These are phyloP conservation scores for Cnidoscolus chayamansa DNA, from an alignment of 441 rosid genomes.

Conservation along the genomic window DNA sequence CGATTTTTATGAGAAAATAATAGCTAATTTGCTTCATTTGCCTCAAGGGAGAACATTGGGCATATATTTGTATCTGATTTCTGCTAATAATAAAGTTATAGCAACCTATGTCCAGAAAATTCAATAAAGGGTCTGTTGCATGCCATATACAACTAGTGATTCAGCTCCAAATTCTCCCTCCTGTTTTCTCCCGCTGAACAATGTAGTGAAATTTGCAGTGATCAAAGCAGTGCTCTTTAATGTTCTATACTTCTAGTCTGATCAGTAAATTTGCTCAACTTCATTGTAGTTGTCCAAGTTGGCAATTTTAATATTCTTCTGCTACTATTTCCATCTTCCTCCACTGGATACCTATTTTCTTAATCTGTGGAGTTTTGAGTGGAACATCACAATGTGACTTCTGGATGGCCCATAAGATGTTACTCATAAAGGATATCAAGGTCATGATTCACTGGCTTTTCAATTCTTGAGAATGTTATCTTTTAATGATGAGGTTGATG, in stretches of 20 bases:
- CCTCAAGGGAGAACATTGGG: neutral
- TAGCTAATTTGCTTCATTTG: neutral
- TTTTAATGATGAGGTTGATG: neutral
- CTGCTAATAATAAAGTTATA: neutral
- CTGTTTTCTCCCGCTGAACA: neutral
- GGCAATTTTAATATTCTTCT: neutral
- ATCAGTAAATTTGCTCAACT: neutral
- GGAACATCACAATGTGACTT: conserved; percentile 5
- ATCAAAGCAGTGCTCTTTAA: neutral
- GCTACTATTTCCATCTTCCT: neutral
- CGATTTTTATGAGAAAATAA: neutral
- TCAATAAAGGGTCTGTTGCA: neutral
- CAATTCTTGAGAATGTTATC: neutral
- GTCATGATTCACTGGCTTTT: neutral
- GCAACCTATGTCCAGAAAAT: neutral
- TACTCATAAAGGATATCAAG: neutral
- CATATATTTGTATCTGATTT: neutral
- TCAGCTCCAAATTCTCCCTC: neutral
- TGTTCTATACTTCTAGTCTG: neutral
- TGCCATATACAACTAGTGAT: neutral
- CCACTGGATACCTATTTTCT: neutral
- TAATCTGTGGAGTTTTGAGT: neutral
- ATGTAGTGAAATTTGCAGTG: neutral
- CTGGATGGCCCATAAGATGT: neutral
- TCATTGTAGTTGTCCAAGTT: neutral